phyloP scores from a whole-genome alignment of 163 green algal genomes.

The Scenedesmus sp. region DNA sequence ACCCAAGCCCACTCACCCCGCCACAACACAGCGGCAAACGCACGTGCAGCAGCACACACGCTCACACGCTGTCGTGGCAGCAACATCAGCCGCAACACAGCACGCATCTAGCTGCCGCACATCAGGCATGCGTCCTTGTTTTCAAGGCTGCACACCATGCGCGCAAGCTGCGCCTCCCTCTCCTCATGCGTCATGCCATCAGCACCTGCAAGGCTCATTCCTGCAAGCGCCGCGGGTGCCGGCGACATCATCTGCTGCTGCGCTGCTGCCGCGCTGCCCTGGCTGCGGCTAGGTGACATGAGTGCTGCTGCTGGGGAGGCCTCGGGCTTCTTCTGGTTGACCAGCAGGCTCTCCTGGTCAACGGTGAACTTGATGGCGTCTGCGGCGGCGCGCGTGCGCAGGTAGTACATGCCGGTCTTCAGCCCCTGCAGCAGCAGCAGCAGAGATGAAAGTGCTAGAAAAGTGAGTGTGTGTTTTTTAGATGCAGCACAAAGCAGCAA shows the following conservation, averaged over 20 bases:
- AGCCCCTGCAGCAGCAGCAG: constrained; percentile 64
- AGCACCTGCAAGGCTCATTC: constrained; percentile 20
- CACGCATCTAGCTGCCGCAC: constrained; percentile 68
- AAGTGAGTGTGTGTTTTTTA: too few relatives aligned
- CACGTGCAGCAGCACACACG: neutral
- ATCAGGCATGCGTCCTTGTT: constrained; percentile 99
- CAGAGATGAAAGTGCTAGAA: neutral
- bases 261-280: constrained; percentile 4
- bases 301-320: neutral
- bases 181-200: constrained; percentile 73
- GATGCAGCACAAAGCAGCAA: too few relatives aligned
- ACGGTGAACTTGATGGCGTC: constrained; percentile 99
- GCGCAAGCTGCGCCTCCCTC: constrained; percentile 88
- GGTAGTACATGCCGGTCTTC: constrained; percentile 99
- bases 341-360: constrained; percentile 73
- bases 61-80: neutral
- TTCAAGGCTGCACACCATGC: constrained; percentile 97
- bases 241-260: constrained; percentile 1
- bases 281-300: constrained; percentile 15
- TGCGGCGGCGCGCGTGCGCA: constrained; percentile 94
- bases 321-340: constrained; percentile 33
- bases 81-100: neutral
- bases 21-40: neutral
- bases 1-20: neutral
- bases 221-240: constrained; percentile 31